These are phyloP conservation scores for Fusarium odoratissimum DNA, from an alignment of 2,329 filamentous ascomycete species.

Conservation along the genomic window DNA sequence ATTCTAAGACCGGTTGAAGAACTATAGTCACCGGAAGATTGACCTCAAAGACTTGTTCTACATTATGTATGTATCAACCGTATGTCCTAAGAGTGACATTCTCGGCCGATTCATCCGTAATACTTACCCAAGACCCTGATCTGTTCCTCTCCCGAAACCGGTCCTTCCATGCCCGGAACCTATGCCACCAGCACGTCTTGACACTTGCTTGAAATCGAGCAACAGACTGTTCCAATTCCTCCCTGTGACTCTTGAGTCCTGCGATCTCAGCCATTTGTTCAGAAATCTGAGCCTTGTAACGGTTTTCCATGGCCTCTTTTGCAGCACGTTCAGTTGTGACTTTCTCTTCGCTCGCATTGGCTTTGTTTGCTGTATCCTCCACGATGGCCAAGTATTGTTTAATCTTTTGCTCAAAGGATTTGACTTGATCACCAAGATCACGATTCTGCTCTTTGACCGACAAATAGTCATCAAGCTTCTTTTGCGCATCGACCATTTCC, in stretches of 20 bases:
- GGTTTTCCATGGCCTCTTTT: not conserved
- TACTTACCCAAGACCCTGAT: not conserved
- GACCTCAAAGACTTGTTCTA: not conserved
- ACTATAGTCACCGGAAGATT: not conserved
- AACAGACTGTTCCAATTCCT: not conserved
- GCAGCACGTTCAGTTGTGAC: not conserved
- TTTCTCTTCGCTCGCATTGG: not conserved
- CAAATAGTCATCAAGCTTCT: not conserved
- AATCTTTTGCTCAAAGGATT: not conserved
- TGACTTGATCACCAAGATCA: not conserved
- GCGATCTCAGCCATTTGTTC: not conserved
- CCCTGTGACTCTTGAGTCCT: not conserved
- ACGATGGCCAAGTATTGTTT: accelerated
- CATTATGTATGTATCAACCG: not conserved
- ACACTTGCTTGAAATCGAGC: not conserved
- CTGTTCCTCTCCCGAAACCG: too few relatives aligned
- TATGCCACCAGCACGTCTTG: not conserved
- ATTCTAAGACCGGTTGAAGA: not conserved
- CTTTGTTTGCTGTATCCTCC: not conserved
- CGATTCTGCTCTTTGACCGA: not conserved
- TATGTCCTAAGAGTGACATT: not conserved
- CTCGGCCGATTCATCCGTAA: not conserved
- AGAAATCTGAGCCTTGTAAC: not conserved
- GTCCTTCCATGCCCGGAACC: not conserved
- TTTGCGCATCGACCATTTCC: accelerated